Evolutionary conservation across 2,329 filamentous ascomycete genomes (phyloP).

Genomic region (Harringtonia lauricola): DNA sequence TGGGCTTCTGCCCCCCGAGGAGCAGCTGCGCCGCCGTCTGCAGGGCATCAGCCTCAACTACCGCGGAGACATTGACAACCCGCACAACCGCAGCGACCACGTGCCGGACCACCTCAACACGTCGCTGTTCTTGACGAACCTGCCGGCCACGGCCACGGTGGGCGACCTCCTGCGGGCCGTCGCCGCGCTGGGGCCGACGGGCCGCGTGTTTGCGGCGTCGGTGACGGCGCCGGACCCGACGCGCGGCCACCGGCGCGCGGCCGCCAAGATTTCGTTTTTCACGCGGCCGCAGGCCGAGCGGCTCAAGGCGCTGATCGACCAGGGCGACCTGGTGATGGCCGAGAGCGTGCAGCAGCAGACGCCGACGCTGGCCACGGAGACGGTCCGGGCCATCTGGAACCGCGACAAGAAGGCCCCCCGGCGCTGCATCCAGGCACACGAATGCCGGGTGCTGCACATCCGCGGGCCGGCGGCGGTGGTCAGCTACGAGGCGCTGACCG

Average conservation of each 20-base stretch:
- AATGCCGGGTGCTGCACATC: slow-evolving; percentile 11
- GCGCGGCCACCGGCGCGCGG: slow-evolving; percentile 7
- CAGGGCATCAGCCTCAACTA: slow-evolving; percentile 11
- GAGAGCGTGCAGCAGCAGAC: no score
- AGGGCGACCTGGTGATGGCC: slow-evolving; percentile 3
- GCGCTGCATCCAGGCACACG: slow-evolving; percentile 8
- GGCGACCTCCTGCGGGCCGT: slow-evolving; percentile 9
- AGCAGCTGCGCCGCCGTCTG: slow-evolving; percentile 6
- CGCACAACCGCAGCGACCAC: slow-evolving; percentile 10
- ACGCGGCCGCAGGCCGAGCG: slow-evolving; percentile 7
- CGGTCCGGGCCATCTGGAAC: slow-evolving; percentile 7
- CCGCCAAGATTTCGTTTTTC: slow-evolving; percentile 11
- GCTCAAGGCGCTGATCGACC: slow-evolving; percentile 5
- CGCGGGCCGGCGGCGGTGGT: slow-evolving; percentile 7
- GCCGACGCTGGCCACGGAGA: background rate
- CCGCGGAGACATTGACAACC: slow-evolving; percentile 11
- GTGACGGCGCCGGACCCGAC: slow-evolving; percentile 10
- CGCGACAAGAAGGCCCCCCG: slow-evolving; percentile 11
- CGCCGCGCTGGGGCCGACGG: slow-evolving; percentile 7
- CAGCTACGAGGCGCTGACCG: slow-evolving; percentile 6
- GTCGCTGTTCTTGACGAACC: slow-evolving; percentile 9
- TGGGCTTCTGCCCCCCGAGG: slow-evolving; percentile 1
- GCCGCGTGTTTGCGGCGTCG: slow-evolving; percentile 9
- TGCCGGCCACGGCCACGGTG: slow-evolving; percentile 5
- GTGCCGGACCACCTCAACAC: slow-evolving; percentile 9